Conservation (phyloP, 352 stramenopile species). For the Pythium insidiosum region DNA sequence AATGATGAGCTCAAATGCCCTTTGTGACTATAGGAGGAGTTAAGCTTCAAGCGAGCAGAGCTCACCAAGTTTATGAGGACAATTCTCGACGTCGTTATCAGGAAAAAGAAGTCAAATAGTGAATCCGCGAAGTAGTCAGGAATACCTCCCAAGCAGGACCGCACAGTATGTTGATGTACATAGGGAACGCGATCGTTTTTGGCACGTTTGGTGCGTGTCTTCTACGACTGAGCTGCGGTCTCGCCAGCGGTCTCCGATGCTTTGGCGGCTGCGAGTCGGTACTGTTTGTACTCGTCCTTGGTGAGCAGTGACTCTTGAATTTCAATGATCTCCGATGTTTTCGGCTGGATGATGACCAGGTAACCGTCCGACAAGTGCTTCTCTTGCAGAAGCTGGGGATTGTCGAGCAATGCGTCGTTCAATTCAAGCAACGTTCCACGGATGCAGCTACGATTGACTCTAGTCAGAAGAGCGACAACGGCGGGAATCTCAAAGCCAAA, state of each 20-base stretch:
- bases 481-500: too few species aligned
- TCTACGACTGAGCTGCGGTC: background rate
- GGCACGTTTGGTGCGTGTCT: too few species aligned
- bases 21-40: too few species aligned
- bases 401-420: constrained; percentile 51
- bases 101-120: constrained; percentile 62
- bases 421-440: constrained; percentile 72
- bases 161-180: too few species aligned
- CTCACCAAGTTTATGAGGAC: constrained; percentile 83
- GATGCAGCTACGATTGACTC: too few species aligned
- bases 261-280: constrained; percentile 23
- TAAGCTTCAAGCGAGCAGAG: constrained; percentile 73
- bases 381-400: constrained; percentile 53
- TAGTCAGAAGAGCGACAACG: too few species aligned
- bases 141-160: too few species aligned
- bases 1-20: too few species aligned
- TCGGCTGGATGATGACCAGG: constrained; percentile 77
- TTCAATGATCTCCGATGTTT: constrained; percentile 64
- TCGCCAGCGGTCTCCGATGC: background rate
- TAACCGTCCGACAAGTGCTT: constrained; percentile 71
- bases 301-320: constrained; percentile 79
- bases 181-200: too few species aligned
- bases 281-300: constrained; percentile 71
- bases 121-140: too few species aligned
- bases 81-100: constrained; percentile 74